phyloP scores from a whole-genome alignment of 257 asterid species.

The Solanum paucissectum region DNA sequence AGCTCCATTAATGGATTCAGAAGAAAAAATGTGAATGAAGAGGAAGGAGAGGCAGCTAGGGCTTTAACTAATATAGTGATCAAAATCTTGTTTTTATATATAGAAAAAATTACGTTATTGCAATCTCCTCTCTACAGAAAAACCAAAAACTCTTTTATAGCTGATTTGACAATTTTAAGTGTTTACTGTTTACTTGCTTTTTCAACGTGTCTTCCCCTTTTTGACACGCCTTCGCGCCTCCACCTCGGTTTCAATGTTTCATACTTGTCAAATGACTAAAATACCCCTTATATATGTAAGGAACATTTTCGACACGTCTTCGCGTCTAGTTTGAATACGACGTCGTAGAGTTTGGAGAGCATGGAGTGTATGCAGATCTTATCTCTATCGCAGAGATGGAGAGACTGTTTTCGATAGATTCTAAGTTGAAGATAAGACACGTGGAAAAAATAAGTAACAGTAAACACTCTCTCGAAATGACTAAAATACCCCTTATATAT shows the following conservation, averaged over 20 bases:
- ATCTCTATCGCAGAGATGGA: too few species aligned
- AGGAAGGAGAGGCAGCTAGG: neutral
- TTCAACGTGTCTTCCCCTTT: neutral
- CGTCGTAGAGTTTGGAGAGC: too few species aligned
- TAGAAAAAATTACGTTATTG: neutral
- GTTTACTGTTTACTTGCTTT: neutral
- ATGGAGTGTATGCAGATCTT: too few species aligned
- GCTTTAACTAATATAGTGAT: neutral
- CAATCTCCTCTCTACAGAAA: neutral
- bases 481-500: too few species aligned
- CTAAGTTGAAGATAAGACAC: too few species aligned
- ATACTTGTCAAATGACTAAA: neutral
- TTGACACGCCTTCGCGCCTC: slow-evolving; percentile 1
- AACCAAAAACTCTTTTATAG: slow-evolving; percentile 8
- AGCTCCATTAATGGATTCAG: slow-evolving; percentile 37
- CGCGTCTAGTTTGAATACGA: too few species aligned
- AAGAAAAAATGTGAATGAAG: neutral
- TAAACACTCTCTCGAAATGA: too few species aligned
- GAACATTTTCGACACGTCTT: neutral
- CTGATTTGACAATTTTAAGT: slow-evolving; percentile 3
- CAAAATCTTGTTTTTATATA: neutral
- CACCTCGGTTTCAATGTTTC: neutral
- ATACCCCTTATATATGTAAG: neutral
- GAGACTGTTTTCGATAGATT: too few species aligned
- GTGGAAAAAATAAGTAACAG: too few species aligned